Conservation (phyloP, 2,329 filamentous ascomycete genomes). For the Xylaria sp. region DNA sequence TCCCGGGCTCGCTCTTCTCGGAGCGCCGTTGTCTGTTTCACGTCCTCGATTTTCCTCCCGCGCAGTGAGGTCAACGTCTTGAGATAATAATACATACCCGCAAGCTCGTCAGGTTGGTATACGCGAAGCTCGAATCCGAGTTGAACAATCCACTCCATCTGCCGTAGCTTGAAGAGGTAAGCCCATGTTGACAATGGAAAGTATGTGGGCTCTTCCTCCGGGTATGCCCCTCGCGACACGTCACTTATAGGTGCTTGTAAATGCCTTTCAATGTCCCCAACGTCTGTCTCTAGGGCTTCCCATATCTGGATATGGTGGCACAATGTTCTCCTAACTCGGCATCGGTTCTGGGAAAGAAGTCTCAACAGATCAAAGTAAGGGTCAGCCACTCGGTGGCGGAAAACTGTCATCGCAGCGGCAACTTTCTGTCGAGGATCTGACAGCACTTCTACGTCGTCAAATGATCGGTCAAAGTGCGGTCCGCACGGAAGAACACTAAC, state of each 20-base stretch:
- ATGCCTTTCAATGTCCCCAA: slow-evolving; percentile 78
- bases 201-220: slow-evolving; percentile 61
- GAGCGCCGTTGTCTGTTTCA: slow-evolving; percentile 67
- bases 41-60: slow-evolving; percentile 75
- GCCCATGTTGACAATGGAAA: slow-evolving; percentile 88
- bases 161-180: slow-evolving; percentile 87
- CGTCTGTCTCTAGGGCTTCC: slow-evolving; percentile 84
- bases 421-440: slow-evolving; percentile 79
- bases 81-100: slow-evolving; percentile 92
- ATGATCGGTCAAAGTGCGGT: slow-evolving; percentile 74
- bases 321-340: slow-evolving; percentile 87
- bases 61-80: slow-evolving; percentile 76
- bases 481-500: slow-evolving; percentile 79
- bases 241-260: slow-evolving; percentile 71
- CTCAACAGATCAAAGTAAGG: slow-evolving; percentile 86
- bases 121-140: slow-evolving; percentile 94
- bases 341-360: slow-evolving; percentile 88
- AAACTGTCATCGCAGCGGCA: slow-evolving; percentile 76
- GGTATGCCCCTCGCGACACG: slow-evolving; percentile 61
- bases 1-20: slow-evolving; percentile 26
- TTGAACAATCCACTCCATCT: slow-evolving; percentile 88
- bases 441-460: slow-evolving; percentile 79
- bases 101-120: slow-evolving; percentile 85
- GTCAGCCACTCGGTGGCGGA: slow-evolving; percentile 69
- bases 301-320: slow-evolving; percentile 85